Base-by-base conservation (phyloP, 352 stramenopile species). In the Thalassiosira livingstoniorum region DNA sequence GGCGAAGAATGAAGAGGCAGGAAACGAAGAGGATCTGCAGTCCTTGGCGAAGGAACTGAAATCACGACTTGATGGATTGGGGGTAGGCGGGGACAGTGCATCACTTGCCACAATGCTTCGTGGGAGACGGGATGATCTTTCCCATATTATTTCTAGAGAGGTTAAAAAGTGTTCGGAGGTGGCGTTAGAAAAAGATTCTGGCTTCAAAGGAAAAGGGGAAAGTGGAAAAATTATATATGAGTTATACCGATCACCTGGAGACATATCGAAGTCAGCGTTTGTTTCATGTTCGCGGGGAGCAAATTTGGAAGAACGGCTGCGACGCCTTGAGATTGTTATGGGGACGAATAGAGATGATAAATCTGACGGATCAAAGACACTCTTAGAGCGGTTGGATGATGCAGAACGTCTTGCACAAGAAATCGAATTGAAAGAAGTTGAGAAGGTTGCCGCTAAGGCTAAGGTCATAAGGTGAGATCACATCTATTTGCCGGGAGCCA, bases 391-490 rank as follows among this genome's bases (percentile, higher is more conserved):
- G 34, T 64, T 93, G 58, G 75, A 89, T 51, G 67, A 85, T n/a
- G 76, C 90, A 25, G 81, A 92, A 64, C 13, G 47, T n/a, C 35
- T 88, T n/a, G 42, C 87, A 4, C 58, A 72, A 39, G 75, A 79
- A 7, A 42, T 92, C 0, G 85, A 93, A 76, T 51, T 45, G 0
- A 74, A 82, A 31, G 75, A 75, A 34, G 29, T 93, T 18, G 89
- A 92, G 45, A 75, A 86, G 53, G 57, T 82, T n/a, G 70, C 87
- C 27, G 86, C 78, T 53, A 89, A 88, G 31, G 89, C 89, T 39
- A 94, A 92, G 66, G 86, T 91, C 27, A 91, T 94, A 78, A 80
- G 89, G 76, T 83, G 51, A 67, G 76, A 51, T 61, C 1, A n/a
- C 25, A 34, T 35, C 11, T 51, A n/a, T 3, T 34, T 39, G 29